These are phyloP conservation scores for Entomophthora muscae DNA, from an alignment of 371 early-diverging fungal species.

Conservation along the genomic window DNA sequence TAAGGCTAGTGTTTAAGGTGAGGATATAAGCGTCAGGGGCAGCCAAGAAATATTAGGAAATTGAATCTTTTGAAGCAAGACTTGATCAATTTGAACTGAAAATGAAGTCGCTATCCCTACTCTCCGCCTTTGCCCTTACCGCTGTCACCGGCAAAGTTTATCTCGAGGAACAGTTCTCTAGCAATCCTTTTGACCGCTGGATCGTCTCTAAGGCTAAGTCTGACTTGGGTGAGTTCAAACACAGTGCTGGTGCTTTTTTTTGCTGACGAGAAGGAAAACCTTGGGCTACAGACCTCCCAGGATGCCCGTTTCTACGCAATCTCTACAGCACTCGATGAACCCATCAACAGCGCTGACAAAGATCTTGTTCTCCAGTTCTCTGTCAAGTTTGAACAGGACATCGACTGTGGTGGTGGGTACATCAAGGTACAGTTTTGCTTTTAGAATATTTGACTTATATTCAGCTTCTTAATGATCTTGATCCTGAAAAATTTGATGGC, in stretches of 20 bases:
- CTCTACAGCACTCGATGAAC: constrained; percentile 47
- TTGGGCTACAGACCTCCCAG: constrained; percentile 60
- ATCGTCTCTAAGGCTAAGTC: constrained; percentile 39
- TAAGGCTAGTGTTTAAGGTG: not conserved
- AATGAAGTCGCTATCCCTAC: not conserved
- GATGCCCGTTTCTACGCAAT: constrained; percentile 77
- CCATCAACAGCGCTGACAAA: constrained; percentile 39
- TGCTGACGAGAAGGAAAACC: constrained; percentile 43
- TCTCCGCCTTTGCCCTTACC: constrained; percentile 18
- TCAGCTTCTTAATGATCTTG: constrained; percentile 20
- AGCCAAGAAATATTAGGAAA: too few species aligned
- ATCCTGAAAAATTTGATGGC: constrained; percentile 60
- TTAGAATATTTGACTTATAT: constrained; percentile 12
- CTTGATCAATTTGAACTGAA: not conserved
- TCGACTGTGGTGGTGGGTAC: constrained; percentile 96
- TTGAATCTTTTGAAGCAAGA: not conserved
- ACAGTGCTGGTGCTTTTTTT: constrained; percentile 60
- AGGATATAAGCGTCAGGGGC: not conserved
- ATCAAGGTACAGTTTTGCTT: constrained; percentile 45
- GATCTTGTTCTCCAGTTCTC: constrained; percentile 84
- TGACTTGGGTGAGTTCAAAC: constrained; percentile 56
- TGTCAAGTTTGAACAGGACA: constrained; percentile 83
- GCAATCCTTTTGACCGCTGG: constrained; percentile 43
- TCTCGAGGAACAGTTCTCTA: constrained; percentile 72
- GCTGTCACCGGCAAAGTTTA: constrained; percentile 54